phyloP scores from a whole-genome alignment of 225 moss, liverwort and hornwort genomes.

The Bryum argenteum region DNA sequence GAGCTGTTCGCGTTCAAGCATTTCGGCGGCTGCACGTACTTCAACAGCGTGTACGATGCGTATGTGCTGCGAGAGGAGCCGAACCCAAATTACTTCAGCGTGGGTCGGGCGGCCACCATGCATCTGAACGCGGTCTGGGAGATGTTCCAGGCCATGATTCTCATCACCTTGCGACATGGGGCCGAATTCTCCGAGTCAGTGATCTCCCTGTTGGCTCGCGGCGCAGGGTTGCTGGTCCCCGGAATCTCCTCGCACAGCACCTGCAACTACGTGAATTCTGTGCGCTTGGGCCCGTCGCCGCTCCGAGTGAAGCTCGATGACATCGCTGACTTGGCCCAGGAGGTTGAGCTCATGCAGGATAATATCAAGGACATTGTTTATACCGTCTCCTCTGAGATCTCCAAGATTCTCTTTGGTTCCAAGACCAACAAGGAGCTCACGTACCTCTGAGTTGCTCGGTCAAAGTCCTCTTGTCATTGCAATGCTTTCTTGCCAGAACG shows the following conservation, averaged over 20 bases:
- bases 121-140: slow-evolving; percentile 53
- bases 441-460: no score
- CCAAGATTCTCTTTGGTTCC: background rate
- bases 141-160: slow-evolving; percentile 27
- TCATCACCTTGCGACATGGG: slow-evolving; percentile 27
- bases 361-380: slow-evolving; percentile 23
- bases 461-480: no score
- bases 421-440: no score
- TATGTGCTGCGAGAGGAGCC: slow-evolving; percentile 42
- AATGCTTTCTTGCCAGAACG: no score
- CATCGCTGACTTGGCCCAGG: slow-evolving; percentile 13
- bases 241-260: slow-evolving; percentile 35
- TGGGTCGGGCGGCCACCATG: slow-evolving; percentile 19
- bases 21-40: slow-evolving; percentile 54
- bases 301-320: background rate
- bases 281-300: slow-evolving; percentile 36
- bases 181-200: slow-evolving; percentile 21
- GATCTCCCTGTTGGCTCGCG: slow-evolving; percentile 17
- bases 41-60: slow-evolving; percentile 39
- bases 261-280: slow-evolving; percentile 42
- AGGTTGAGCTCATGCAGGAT: slow-evolving; percentile 24
- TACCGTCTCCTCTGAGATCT: background rate
- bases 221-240: slow-evolving; percentile 28
- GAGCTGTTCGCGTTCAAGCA: slow-evolving; percentile 51
- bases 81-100: slow-evolving; percentile 44